These are phyloP conservation scores for Fermentozyma sake DNA, from an alignment of 1,139 yeast genomes.

Conservation along the genomic window DNA sequence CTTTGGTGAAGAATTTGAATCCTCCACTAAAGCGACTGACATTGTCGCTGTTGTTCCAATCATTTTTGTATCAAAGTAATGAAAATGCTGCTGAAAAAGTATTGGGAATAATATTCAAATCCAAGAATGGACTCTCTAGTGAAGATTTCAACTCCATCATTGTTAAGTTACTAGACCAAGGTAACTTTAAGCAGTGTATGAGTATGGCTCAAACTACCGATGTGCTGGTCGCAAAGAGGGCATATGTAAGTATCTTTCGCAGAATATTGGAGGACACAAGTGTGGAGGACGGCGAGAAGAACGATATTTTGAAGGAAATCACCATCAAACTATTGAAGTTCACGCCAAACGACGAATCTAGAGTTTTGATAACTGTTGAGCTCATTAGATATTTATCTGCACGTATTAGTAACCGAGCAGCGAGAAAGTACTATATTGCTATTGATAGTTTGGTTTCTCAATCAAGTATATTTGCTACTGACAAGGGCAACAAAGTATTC, in stretches of 20 bases:
- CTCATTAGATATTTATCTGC: slow-evolving; percentile 7
- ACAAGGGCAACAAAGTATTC: slow-evolving; percentile 5
- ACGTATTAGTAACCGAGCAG: slow-evolving; percentile 10
- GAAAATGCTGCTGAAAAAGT: slow-evolving; percentile 28
- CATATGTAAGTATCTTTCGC: slow-evolving; percentile 20
- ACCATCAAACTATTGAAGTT: slow-evolving; percentile 10
- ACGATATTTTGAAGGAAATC: slow-evolving; percentile 8
- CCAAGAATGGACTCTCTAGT: slow-evolving; percentile 20
- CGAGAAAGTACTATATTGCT: slow-evolving; percentile 11
- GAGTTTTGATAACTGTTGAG: slow-evolving; percentile 7
- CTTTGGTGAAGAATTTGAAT: slow-evolving; percentile 16
- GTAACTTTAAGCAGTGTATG: slow-evolving; percentile 20
- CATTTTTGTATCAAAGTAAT: slow-evolving; percentile 24
- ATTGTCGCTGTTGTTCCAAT: slow-evolving; percentile 30
- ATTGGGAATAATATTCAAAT: slow-evolving; percentile 26
- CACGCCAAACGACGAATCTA: slow-evolving; percentile 9
- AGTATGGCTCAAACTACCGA: slow-evolving; percentile 18
- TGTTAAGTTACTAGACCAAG: slow-evolving; percentile 21
- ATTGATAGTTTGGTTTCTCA: slow-evolving; percentile 7
- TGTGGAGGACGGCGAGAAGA: no score
- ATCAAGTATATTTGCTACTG: slow-evolving; percentile 3
- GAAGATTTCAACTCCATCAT: slow-evolving; percentile 27
- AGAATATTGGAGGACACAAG: slow-evolving; percentile 10
- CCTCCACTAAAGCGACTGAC: slow-evolving; percentile 31
- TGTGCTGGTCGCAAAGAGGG: slow-evolving; percentile 20